phyloP scores from a whole-genome alignment of 371 early-diverging fungal genomes.

The Chytridiales sp. region DNA sequence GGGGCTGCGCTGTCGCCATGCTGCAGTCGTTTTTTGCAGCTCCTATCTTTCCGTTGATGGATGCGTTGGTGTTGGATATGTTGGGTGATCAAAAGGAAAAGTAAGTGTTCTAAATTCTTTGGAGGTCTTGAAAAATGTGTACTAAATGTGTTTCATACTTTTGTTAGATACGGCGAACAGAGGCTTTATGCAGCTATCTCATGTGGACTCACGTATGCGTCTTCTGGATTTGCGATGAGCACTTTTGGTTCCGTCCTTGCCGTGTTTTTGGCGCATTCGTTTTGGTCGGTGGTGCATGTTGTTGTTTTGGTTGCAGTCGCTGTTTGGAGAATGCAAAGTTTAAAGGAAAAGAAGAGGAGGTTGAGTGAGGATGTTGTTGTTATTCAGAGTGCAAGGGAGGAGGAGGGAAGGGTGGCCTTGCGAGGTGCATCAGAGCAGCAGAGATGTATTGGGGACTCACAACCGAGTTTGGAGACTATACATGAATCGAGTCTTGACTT shows the following conservation, averaged over 20 bases:
- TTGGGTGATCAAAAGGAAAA: constrained; percentile 3
- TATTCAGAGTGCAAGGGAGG: too few relatives aligned
- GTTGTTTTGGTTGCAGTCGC: not conserved
- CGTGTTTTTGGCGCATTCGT: not conserved
- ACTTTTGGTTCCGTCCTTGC: not conserved
- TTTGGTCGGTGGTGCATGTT: constrained; percentile 2
- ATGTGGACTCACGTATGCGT: constrained; percentile 4
- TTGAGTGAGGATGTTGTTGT: too few relatives aligned
- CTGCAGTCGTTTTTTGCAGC: constrained; percentile 11
- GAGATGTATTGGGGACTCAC: too few relatives aligned
- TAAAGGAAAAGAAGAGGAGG: too few relatives aligned
- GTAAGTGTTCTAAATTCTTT: constrained; percentile 1
- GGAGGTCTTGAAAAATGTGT: too few relatives aligned
- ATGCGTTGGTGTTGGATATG: constrained; percentile 7
- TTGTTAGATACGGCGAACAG: constrained; percentile 6
- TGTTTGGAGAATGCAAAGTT: not conserved
- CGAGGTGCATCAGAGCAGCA: too few relatives aligned
- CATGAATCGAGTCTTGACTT: too few relatives aligned
- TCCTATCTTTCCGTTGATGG: constrained; percentile 5
- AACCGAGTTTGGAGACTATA: too few relatives aligned
- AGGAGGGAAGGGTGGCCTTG: too few relatives aligned
- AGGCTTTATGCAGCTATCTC: constrained; percentile 7
- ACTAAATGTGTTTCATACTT: too few relatives aligned
- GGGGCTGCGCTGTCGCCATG: not conserved
- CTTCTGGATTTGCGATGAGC: not conserved